These are phyloP conservation scores for Murraya koenigii DNA, from an alignment of 345 rosid species.

Conservation along the genomic window DNA sequence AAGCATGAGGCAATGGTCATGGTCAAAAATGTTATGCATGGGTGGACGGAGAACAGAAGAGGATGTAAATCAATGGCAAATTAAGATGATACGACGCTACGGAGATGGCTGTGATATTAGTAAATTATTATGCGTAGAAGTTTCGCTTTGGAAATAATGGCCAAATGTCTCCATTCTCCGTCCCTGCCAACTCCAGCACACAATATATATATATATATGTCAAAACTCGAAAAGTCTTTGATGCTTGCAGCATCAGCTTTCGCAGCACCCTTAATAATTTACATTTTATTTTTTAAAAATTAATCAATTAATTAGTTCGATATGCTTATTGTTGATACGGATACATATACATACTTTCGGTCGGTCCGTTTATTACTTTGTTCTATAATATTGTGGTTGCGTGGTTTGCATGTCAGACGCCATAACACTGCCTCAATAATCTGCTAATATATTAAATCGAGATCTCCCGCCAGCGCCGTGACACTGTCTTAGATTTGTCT, in stretches of 20 bases:
- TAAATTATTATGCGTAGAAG: background rate
- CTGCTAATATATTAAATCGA: background rate
- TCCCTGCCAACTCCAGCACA: background rate
- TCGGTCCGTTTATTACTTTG: background rate
- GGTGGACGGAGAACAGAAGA: background rate
- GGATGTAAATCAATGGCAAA: background rate
- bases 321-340: no score
- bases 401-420: background rate
- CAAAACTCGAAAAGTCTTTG: background rate
- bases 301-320: background rate
- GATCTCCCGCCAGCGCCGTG: conserved; percentile 6
- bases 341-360: background rate
- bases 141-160: background rate
- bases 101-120: background rate
- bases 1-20: background rate
- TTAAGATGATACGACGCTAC: background rate
- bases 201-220: no score
- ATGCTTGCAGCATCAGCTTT: background rate
- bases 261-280: background rate
- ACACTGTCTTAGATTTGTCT: background rate
- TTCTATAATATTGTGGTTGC: background rate
- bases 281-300: background rate
- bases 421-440: background rate
- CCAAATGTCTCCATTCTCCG: background rate
- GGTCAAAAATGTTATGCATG: background rate